phyloP scores from a whole-genome alignment of 139 green algal genomes.

The Chlorella sp. region DNA sequence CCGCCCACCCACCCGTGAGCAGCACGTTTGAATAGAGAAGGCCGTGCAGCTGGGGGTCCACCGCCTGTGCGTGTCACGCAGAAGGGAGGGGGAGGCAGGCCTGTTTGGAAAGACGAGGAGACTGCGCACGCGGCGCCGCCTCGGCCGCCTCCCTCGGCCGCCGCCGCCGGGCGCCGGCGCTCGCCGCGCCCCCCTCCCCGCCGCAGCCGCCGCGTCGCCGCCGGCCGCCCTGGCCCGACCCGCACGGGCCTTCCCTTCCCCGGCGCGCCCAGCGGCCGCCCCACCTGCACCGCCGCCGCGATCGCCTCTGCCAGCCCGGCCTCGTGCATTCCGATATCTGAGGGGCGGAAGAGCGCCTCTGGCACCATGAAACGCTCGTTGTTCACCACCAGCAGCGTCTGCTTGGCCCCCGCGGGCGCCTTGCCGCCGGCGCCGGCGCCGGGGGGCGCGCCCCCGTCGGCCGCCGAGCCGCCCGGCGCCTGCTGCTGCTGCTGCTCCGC shows the following conservation, averaged over 20 bases:
- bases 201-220: no score
- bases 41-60: conserved; percentile 67
- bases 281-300: conserved; percentile 39
- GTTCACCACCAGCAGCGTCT: conserved; percentile 76
- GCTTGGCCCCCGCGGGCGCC: conserved; percentile 4
- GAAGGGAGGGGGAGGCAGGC: no score
- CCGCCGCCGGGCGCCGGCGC: no score
- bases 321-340: conserved; percentile 65
- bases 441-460: not conserved
- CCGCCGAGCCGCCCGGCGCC: conserved; percentile 2
- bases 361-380: conserved; percentile 99
- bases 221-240: no score
- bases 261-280: no score
- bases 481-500: conserved; percentile 15
- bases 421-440: not conserved
- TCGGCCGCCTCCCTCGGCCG: no score
- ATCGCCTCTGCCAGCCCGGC: conserved; percentile 59
- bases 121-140: no score
- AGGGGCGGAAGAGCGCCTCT: conserved; percentile 84
- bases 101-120: no score
- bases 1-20: conserved; percentile 47
- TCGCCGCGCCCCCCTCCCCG: no score
- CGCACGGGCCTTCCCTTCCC: no score
- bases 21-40: conserved; percentile 84
- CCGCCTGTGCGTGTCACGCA: no score